Evolutionary conservation across 176 grass and related monocot genomes (phyloP).

Genomic region (Oryza australiensis): DNA sequence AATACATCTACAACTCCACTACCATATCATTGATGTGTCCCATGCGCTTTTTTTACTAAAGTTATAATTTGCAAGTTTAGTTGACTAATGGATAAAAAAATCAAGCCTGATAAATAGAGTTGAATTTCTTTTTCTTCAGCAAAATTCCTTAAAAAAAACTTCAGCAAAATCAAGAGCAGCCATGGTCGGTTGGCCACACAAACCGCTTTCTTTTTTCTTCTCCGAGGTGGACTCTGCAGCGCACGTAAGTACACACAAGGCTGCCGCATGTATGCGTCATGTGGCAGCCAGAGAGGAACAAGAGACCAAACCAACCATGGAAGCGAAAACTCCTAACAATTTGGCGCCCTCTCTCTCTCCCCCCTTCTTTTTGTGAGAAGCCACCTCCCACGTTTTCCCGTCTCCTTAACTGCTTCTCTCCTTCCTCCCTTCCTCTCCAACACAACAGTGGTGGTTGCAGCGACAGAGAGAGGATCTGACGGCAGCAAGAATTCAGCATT

Average conservation of each 20-base stretch:
- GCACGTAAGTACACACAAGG: background rate
- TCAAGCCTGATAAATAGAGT: too few relatives aligned
- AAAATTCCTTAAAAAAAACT: background rate
- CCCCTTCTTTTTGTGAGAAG: slow-evolving; percentile 45
- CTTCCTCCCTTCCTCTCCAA: background rate
- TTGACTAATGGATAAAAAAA: too few relatives aligned
- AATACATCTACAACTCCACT: too few relatives aligned
- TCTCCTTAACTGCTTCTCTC: slow-evolving; percentile 51
- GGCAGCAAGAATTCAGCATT: background rate
- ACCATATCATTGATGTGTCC: too few relatives aligned
- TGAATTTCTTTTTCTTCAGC: background rate
- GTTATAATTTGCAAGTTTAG: too few relatives aligned
- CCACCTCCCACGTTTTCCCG: slow-evolving; percentile 54
- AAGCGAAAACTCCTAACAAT: slow-evolving; percentile 4
- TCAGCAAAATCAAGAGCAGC: background rate
- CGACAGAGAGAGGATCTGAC: background rate
- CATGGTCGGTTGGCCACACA: background rate
- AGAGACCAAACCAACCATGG: background rate
- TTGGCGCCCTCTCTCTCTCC: slow-evolving; percentile 31
- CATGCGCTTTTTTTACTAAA: too few relatives aligned
- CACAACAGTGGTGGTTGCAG: slow-evolving; percentile 22
- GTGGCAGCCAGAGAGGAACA: background rate
- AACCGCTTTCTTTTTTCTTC: background rate
- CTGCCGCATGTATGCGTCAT: slow-evolving; percentile 7
- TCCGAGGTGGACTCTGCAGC: background rate